A percentile compares a stretch with the other conserved stretches of the same genome.
Conservation (phyloP, 345 rosid genomes). For the Euphorbia tirucalli region DNA sequence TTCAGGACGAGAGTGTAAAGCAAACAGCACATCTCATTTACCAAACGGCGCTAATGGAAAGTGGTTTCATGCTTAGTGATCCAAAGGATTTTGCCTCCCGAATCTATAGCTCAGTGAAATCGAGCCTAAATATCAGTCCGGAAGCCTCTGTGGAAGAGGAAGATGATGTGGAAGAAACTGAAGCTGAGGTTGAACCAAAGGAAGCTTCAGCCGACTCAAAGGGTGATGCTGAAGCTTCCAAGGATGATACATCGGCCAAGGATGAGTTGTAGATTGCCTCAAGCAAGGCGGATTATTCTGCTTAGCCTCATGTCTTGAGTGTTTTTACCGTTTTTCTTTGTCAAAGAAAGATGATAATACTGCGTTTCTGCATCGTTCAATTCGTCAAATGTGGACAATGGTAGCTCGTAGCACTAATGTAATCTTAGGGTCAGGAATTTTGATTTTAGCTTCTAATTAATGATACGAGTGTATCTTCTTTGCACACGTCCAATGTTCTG, state of each 20-base stretch:
- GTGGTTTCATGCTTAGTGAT: conserved; percentile 72
- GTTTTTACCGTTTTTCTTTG: neutral
- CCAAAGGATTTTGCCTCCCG: conserved; percentile 88
- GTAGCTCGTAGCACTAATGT: conserved; percentile 21
- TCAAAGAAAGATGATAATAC: conserved; percentile 2
- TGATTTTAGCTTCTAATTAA: conserved; percentile 12
- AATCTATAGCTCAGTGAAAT: conserved; percentile 71
- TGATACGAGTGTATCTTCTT: neutral
- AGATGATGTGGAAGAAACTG: conserved; percentile 58
- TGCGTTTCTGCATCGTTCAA: conserved; percentile 14
- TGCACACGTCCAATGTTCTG: too few relatives aligned
- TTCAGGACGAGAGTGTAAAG: conserved; percentile 70
- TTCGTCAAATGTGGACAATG: neutral
- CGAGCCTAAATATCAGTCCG: conserved; percentile 65
- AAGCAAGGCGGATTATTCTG: neutral
- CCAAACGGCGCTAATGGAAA: conserved; percentile 95
- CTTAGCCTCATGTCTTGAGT: too few relatives aligned
- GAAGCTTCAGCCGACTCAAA: conserved; percentile 26
- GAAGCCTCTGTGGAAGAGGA: conserved; percentile 83
- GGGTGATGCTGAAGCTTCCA: conserved; percentile 29
- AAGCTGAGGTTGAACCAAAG: conserved; percentile 33
- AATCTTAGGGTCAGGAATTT: conserved; percentile 24
- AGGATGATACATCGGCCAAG: conserved; percentile 33
- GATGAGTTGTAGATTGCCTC: conserved; percentile 49
- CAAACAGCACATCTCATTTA: conserved; percentile 84